Conservation (phyloP, 2,329 filamentous ascomycete species). For the Epichloe sylvatica region DNA sequence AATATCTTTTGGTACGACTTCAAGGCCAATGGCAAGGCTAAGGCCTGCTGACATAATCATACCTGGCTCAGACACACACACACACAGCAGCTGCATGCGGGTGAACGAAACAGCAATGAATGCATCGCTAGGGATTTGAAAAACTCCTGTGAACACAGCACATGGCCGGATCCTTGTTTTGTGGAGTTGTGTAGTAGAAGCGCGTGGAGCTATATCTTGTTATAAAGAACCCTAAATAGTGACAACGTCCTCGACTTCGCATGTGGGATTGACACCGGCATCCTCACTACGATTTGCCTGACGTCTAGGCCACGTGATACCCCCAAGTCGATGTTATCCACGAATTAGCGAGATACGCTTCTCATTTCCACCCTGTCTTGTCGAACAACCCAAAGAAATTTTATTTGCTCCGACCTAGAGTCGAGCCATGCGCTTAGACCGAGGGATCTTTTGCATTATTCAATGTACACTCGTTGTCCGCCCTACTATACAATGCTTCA, state of each 20-base stretch:
- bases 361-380: background rate
- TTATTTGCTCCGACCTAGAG: background rate
- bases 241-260: background rate
- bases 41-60: slow-evolving; percentile 4
- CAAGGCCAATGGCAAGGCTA: slow-evolving; percentile 1
- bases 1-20: too few relatives aligned
- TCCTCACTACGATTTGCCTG: too few relatives aligned
- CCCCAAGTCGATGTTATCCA: background rate
- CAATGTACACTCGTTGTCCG: slow-evolving; percentile 1
- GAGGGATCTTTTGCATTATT: background rate
- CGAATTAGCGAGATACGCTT: background rate
- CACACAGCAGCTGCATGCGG: background rate
- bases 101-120: background rate
- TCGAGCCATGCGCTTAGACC: background rate
- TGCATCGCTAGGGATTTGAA: background rate
- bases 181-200: background rate
- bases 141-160: background rate
- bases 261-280: background rate
- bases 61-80: background rate
- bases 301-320: background rate
- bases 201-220: background rate
- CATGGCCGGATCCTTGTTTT: background rate
- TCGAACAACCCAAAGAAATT: background rate
- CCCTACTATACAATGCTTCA: slow-evolving; percentile 5
- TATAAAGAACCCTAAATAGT: background rate